These are phyloP conservation scores for Penicillium dipodomyicola DNA, from an alignment of 495 filamentous ascomycete species.

Conservation along the genomic window DNA sequence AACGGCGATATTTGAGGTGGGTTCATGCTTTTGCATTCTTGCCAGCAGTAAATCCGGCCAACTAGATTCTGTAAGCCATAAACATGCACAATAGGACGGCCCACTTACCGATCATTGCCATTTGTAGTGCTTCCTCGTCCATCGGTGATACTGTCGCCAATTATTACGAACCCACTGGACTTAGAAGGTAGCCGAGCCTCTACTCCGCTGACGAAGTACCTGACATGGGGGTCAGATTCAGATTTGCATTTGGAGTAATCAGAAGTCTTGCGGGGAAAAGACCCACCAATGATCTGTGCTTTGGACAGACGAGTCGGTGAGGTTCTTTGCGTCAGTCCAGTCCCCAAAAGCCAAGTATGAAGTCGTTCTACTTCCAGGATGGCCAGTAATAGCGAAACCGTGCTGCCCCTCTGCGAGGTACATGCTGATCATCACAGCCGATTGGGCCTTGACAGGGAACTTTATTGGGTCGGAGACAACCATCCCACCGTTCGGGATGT, in stretches of 20 bases:
- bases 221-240: slow-evolving; percentile 12
- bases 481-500: slow-evolving; percentile 56
- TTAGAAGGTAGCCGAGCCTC: slow-evolving; percentile 54
- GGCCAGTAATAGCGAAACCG: slow-evolving; percentile 57
- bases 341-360: slow-evolving; percentile 58
- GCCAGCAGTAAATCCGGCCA: slow-evolving; percentile 67
- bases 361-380: slow-evolving; percentile 67
- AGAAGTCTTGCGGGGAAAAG: not conserved
- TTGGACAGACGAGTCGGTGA: slow-evolving; percentile 37
- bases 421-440: slow-evolving; percentile 56
- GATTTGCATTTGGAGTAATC: not conserved
- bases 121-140: slow-evolving; percentile 64
- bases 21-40: slow-evolving; percentile 48
- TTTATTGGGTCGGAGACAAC: slow-evolving; percentile 64
- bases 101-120: slow-evolving; percentile 58
- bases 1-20: slow-evolving; percentile 51
- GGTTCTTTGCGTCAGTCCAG: slow-evolving; percentile 43
- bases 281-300: slow-evolving; percentile 32
- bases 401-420: slow-evolving; percentile 58
- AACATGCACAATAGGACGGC: not conserved
- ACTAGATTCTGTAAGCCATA: slow-evolving; percentile 24
- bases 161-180: slow-evolving; percentile 52
- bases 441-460: slow-evolving; percentile 46
- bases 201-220: slow-evolving; percentile 61
- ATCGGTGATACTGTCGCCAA: slow-evolving; percentile 76